These are phyloP conservation scores for Pythium chondricola DNA, from an alignment of 352 stramenopile species.

Conservation along the genomic window DNA sequence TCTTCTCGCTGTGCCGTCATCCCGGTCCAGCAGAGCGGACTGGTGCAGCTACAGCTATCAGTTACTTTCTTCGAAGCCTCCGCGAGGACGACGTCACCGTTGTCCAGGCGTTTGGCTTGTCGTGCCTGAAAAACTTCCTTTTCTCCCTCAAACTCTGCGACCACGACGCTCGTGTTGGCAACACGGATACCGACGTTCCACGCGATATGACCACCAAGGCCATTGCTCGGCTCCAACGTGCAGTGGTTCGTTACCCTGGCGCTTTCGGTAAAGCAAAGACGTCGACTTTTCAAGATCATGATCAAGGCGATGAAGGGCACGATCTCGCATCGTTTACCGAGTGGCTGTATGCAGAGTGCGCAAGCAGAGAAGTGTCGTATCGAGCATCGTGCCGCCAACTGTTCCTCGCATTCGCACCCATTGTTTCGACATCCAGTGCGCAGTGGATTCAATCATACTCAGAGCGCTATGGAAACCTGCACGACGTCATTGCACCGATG, in stretches of 20 bases:
- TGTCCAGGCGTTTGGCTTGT: slow-evolving; percentile 50
- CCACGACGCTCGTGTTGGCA: slow-evolving; percentile 22
- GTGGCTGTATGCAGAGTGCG: slow-evolving; percentile 18
- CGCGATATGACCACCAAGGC: slow-evolving; percentile 60
- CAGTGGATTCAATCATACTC: slow-evolving; percentile 52
- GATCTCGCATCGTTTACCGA: slow-evolving; percentile 7
- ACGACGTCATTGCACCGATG: slow-evolving; percentile 36
- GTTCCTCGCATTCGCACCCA: slow-evolving; percentile 15
- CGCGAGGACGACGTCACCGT: slow-evolving; percentile 44
- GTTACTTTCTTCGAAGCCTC: slow-evolving; percentile 59
- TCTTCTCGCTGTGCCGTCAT: slow-evolving; percentile 72
- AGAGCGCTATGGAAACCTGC: slow-evolving; percentile 18
- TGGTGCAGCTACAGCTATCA: slow-evolving; percentile 56
- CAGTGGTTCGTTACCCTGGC: slow-evolving; percentile 39
- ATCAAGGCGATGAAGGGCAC: neutral
- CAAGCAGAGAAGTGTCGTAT: slow-evolving; percentile 12
- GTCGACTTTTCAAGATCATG: neutral
- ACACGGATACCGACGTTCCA: slow-evolving; percentile 31
- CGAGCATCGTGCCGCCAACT: slow-evolving; percentile 16
- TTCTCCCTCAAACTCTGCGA: slow-evolving; percentile 57
- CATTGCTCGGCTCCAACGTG: slow-evolving; percentile 50
- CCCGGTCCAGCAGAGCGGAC: slow-evolving; percentile 51
- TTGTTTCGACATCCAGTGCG: slow-evolving; percentile 34
- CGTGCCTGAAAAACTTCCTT: slow-evolving; percentile 65
- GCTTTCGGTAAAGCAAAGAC: slow-evolving; percentile 26